Percentiles rank a stretch among this genome's conserved stretches.
Conservation (phyloP, 495 filamentous ascomycete genomes). For the Aspergillus hancockii region DNA sequence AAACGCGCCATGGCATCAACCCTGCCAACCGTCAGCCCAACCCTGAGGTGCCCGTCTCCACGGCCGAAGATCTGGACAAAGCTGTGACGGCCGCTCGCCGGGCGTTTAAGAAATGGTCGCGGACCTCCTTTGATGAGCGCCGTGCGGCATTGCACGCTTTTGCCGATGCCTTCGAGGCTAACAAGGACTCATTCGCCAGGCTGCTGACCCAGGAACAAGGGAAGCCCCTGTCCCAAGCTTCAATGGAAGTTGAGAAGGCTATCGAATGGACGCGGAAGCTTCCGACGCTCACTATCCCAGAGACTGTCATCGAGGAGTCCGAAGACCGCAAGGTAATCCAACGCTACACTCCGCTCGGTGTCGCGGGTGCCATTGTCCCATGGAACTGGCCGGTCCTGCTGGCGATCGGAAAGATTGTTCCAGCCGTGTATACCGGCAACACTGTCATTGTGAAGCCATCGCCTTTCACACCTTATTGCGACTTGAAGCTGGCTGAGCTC, state of each 20-base stretch:
- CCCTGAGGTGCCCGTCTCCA: conserved; percentile 55
- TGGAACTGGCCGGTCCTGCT: conserved; percentile 64
- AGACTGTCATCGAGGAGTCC: conserved; percentile 47
- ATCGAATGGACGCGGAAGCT: conserved; percentile 26
- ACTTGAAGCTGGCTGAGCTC: conserved; percentile 64
- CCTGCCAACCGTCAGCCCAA: conserved; percentile 32
- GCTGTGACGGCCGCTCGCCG: conserved; percentile 48
- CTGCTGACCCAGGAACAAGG: conserved; percentile 59
- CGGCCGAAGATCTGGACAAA: conserved; percentile 53
- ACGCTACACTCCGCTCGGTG: conserved; percentile 59
- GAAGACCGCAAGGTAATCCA: conserved; percentile 47
- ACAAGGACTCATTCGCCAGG: conserved; percentile 46
- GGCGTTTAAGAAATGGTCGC: conserved; percentile 55
- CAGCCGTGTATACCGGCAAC: conserved; percentile 60
- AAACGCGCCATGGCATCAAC: conserved; percentile 45
- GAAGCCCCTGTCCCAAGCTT: conserved; percentile 46
- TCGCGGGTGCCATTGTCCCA: conserved; percentile 60
- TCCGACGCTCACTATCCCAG: conserved; percentile 24
- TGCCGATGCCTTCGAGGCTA: conserved; percentile 45
- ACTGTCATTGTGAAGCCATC: conserved; percentile 62
- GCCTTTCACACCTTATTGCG: conserved; percentile 69
- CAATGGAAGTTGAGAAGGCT: conserved; percentile 29
- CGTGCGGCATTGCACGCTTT: conserved; percentile 55
- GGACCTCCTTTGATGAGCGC: conserved; percentile 53
- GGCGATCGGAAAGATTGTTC: conserved; percentile 56